Evolutionary conservation across 495 filamentous ascomycete species (phyloP).

Genomic region (Penicillium mononematosum): DNA sequence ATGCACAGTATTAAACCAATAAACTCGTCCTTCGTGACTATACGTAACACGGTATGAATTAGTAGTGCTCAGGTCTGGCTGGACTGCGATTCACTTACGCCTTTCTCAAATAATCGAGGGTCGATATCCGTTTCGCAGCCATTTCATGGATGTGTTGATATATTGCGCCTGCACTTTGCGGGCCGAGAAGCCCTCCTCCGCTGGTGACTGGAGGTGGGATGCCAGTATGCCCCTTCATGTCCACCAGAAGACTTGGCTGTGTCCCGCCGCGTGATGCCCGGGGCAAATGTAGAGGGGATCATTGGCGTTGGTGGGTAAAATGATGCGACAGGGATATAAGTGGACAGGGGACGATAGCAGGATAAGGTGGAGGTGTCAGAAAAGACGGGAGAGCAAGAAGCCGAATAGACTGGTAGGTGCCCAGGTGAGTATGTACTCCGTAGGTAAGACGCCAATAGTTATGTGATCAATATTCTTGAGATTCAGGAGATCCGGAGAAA

Average conservation of each 20-base stretch:
- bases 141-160: constrained; percentile 89
- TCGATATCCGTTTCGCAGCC: constrained; percentile 92
- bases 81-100: constrained; percentile 56
- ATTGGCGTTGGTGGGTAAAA: constrained; percentile 20
- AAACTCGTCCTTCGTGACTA: constrained; percentile 88
- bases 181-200: constrained; percentile 43
- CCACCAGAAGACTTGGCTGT: constrained; percentile 38
- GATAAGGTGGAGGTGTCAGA: constrained; percentile 7
- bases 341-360: constrained; percentile 11
- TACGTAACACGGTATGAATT: neutral
- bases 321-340: constrained; percentile 8
- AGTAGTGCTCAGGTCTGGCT: constrained; percentile 1
- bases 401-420: neutral
- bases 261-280: constrained; percentile 38
- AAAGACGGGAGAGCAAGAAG: neutral
- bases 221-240: constrained; percentile 28
- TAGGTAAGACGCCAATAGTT: too few species aligned
- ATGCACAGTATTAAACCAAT: constrained; percentile 96
- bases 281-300: constrained; percentile 41
- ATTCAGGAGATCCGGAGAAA: constrained; percentile 18
- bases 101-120: constrained; percentile 88
- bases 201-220: constrained; percentile 31
- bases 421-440: too few species aligned
- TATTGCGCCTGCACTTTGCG: constrained; percentile 61
- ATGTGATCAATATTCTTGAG: neutral